A percentile compares a stretch with the other conserved stretches of the same genome.
These are phyloP conservation scores for Fagopyrum esculentum DNA, from an alignment of 148 eudicot genomes.

Conservation along the genomic window DNA sequence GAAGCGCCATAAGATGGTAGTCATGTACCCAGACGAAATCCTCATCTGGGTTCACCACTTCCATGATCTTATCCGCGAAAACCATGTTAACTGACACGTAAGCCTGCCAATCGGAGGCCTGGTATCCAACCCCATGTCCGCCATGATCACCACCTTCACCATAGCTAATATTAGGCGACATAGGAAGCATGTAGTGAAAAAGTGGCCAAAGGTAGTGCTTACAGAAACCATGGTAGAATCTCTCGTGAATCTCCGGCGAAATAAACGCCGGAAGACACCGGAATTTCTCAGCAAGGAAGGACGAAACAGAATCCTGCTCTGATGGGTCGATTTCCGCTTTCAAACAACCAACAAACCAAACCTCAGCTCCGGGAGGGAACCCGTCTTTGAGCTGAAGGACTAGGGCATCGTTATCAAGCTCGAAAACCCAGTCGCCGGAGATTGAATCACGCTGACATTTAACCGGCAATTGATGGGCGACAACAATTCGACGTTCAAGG, in stretches of 20 bases:
- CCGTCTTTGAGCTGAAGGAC: slow-evolving; percentile 60
- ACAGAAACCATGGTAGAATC: slow-evolving; percentile 77
- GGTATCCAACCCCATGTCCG: slow-evolving; percentile 44
- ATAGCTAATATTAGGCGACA: slow-evolving; percentile 18
- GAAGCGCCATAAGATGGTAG: slow-evolving; percentile 82
- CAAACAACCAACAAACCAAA: slow-evolving; percentile 41
- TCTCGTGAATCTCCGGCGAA: slow-evolving; percentile 35
- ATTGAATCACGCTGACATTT: slow-evolving; percentile 24
- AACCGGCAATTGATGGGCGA: slow-evolving; percentile 55
- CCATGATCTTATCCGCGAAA: slow-evolving; percentile 60
- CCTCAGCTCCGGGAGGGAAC: slow-evolving; percentile 34
- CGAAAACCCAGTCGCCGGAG: slow-evolving; percentile 37
- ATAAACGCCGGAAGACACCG: slow-evolving; percentile 71
- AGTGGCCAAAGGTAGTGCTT: slow-evolving; percentile 83
- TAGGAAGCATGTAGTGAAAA: slow-evolving; percentile 69
- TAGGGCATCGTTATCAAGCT: slow-evolving; percentile 49
- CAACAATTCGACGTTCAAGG: slow-evolving; percentile 26
- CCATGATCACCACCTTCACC: background rate
- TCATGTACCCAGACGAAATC: slow-evolving; percentile 86
- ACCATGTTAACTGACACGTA: slow-evolving; percentile 68
- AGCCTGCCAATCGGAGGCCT: slow-evolving; percentile 52
- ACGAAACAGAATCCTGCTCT: slow-evolving; percentile 59
- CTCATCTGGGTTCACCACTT: slow-evolving; percentile 53
- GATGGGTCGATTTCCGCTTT: slow-evolving; percentile 29
- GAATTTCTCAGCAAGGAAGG: slow-evolving; percentile 39